phyloP scores from a whole-genome alignment of 257 asterid species.

The Solanum piurae region DNA sequence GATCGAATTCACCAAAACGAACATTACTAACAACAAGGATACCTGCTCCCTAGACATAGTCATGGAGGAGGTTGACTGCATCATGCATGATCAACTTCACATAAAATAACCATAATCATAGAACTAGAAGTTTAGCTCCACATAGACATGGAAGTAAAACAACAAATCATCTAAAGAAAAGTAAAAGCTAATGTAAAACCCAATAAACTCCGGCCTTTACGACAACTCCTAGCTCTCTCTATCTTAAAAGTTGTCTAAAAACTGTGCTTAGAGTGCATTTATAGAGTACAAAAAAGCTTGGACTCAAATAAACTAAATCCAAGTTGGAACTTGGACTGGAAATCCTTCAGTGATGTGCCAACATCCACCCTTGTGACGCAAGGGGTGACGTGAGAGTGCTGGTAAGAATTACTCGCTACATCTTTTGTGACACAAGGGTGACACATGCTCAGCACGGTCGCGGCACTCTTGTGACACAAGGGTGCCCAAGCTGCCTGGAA shows the following conservation, averaged over 20 bases:
- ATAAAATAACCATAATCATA: not conserved
- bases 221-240: not conserved
- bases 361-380: not conserved
- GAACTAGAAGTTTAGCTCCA: not conserved
- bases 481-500: not conserved
- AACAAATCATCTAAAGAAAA: not conserved
- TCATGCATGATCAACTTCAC: not conserved
- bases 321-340: not conserved
- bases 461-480: not conserved
- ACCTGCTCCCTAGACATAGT: not conserved
- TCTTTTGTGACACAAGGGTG: not conserved
- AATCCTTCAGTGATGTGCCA: not conserved
- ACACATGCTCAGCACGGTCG: not conserved
- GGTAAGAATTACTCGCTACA: not conserved
- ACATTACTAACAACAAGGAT: not conserved
- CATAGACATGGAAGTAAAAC: not conserved
- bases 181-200: not conserved
- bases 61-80: not conserved
- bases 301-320: not conserved
- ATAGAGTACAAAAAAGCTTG: not conserved
- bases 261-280: not conserved
- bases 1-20: not conserved
- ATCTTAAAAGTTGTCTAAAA: not conserved
- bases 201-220: not conserved
- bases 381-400: not conserved